Conservation (phyloP, 1,139 yeast genomes). For the Yamadazyma friedrichii region DNA sequence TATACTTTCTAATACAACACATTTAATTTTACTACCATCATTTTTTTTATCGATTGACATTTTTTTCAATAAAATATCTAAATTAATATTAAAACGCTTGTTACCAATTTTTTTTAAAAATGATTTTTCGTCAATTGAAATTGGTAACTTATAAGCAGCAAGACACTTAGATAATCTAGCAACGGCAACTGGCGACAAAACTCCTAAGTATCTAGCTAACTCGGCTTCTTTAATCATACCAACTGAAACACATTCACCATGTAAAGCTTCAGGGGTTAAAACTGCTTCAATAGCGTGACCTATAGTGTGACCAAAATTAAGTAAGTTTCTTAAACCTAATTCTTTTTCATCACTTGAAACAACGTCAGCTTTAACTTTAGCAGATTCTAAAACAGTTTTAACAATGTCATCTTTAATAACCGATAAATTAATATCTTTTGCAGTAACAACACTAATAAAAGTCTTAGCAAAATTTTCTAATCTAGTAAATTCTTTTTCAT, state of each 20-base stretch:
- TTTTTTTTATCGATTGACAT: conserved; percentile 97
- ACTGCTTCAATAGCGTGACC: conserved; percentile 99
- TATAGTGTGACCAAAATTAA: conserved; percentile 95
- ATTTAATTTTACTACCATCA: conserved; percentile 86
- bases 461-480: conserved; percentile 72
- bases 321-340: conserved; percentile 85
- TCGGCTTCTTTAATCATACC: conserved; percentile 97
- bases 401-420: conserved; percentile 72
- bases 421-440: conserved; percentile 50
- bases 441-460: conserved; percentile 61
- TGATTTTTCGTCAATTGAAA: conserved; percentile 65
- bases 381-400: conserved; percentile 81
- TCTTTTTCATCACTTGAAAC: conserved; percentile 95
- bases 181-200: conserved; percentile 88
- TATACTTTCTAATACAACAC: conserved; percentile 77
- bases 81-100: conserved; percentile 60
- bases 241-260: conserved; percentile 96
- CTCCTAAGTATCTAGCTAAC: conserved; percentile 83
- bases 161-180: conserved; percentile 85
- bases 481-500: conserved; percentile 80
- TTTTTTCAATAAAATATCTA: conserved; percentile 68
- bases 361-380: conserved; percentile 88
- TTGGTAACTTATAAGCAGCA: conserved; percentile 82
- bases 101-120: conserved; percentile 68
- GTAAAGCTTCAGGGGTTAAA: conserved; percentile 91